Conservation (phyloP, 2,329 filamentous ascomycete species). For the Atkinsonella hypoxylon region DNA sequence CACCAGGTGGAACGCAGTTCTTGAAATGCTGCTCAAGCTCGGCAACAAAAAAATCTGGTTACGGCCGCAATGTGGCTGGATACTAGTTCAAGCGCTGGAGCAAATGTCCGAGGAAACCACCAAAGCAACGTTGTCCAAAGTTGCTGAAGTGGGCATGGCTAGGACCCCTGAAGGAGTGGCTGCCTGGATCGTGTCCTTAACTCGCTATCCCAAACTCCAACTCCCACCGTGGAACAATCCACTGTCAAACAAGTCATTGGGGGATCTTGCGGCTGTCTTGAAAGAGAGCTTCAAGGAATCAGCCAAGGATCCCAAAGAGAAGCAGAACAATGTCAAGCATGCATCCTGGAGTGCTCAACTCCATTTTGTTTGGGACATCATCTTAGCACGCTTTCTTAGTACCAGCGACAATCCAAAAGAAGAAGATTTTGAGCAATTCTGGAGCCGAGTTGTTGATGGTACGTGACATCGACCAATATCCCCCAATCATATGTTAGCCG, state of each 20-base stretch:
- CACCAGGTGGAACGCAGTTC: constrained; percentile 52
- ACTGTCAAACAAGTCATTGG: constrained; percentile 54
- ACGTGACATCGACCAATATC: constrained; percentile 22
- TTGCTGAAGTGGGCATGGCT: constrained; percentile 54
- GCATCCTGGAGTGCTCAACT: constrained; percentile 70
- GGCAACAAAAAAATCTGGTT: constrained; percentile 80
- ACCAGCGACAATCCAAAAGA: constrained; percentile 21
- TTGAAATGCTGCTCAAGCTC: constrained; percentile 62
- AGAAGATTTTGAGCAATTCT: constrained; percentile 61
- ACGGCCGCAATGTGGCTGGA: constrained; percentile 74
- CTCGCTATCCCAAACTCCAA: constrained; percentile 50
- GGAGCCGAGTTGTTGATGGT: constrained; percentile 80
- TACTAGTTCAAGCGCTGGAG: constrained; percentile 61
- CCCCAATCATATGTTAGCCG: background rate
- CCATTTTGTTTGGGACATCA: constrained; percentile 78
- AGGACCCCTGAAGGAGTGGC: constrained; percentile 82
- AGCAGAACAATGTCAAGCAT: constrained; percentile 41
- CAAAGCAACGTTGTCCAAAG: constrained; percentile 47
- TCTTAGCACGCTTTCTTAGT: constrained; percentile 45
- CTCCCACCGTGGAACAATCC: constrained; percentile 70
- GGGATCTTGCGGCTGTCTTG: constrained; percentile 61
- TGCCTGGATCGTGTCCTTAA: constrained; percentile 66
- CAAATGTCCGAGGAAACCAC: constrained; percentile 48
- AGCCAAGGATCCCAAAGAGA: constrained; percentile 31
- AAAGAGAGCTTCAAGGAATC: constrained; percentile 57